Conservation (phyloP, 2,329 filamentous ascomycete species). For the Sporothrix pallida region DNA sequence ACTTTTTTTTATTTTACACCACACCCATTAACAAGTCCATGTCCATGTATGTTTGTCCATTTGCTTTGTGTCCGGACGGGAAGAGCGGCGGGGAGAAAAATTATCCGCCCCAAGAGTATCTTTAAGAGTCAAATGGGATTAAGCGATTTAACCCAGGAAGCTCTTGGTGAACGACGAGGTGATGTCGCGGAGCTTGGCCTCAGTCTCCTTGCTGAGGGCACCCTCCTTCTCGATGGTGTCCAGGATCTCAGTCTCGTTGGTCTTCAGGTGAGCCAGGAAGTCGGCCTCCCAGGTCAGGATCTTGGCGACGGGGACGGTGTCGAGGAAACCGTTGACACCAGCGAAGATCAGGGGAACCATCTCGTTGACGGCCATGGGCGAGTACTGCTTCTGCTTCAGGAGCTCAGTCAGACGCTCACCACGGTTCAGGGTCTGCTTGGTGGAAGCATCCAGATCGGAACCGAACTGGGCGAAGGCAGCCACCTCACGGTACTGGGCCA, state of each 20-base stretch:
- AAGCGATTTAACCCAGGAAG: constrained; percentile 69
- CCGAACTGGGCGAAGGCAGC: constrained; percentile 99
- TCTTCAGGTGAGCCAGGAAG: constrained; percentile 90
- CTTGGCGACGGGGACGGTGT: constrained; percentile 86
- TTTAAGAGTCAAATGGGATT: not conserved
- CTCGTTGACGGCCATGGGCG: constrained; percentile 97
- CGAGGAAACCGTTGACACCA: constrained; percentile 97
- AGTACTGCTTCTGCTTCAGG: constrained; percentile 99
- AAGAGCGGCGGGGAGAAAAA: constrained; percentile 27
- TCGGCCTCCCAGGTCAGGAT: constrained; percentile 93
- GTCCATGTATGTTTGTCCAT: constrained; percentile 24
- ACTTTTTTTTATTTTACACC: constrained; percentile 32
- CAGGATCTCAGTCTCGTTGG: constrained; percentile 84
- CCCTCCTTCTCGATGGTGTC: constrained; percentile 94
- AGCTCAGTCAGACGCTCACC: constrained; percentile 99
- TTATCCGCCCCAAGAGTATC: constrained; percentile 18
- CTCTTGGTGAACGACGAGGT: constrained; percentile 87
- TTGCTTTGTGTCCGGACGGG: constrained; percentile 27
- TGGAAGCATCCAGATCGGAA: constrained; percentile 98
- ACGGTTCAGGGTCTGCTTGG: constrained; percentile 97
- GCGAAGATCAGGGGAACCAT: constrained; percentile 99
- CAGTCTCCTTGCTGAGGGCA: constrained; percentile 91
- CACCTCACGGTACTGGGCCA: constrained; percentile 99
- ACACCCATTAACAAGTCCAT: constrained; percentile 33
- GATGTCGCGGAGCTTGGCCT: constrained; percentile 79